phyloP scores from a whole-genome alignment of 2,329 filamentous ascomycete genomes.

The Neonectria magnoliae region DNA sequence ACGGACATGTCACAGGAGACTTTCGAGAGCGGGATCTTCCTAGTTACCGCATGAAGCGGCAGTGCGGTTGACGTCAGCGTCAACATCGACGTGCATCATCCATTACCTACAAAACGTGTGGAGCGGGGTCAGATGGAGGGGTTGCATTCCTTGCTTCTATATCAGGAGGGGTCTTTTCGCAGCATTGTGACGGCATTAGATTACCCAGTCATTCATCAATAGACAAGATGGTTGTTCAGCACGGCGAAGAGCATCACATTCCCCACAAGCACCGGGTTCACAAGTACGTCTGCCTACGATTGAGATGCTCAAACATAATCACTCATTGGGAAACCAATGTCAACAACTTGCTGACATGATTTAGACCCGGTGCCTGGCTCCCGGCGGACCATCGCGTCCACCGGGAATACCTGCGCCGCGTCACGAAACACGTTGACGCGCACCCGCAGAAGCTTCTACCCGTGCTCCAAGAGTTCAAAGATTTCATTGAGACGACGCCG shows the following conservation, averaged over 20 bases:
- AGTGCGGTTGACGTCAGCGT: neutral
- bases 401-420: slow-evolving; percentile 68
- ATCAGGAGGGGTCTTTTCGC: neutral
- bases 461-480: slow-evolving; percentile 71
- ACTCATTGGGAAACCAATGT: neutral
- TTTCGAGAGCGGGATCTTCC: neutral
- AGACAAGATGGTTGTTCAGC: slow-evolving; percentile 60
- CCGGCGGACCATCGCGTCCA: slow-evolving; percentile 71
- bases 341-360: neutral
- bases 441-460: slow-evolving; percentile 64
- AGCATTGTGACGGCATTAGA: neutral
- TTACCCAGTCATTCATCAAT: neutral
- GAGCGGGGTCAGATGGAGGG: neutral
- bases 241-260: slow-evolving; percentile 62
- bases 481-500: slow-evolving; percentile 71
- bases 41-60: neutral
- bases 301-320: neutral
- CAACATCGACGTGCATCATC: neutral
- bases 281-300: slow-evolving; percentile 49
- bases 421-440: slow-evolving; percentile 65
- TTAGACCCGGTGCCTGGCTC: slow-evolving; percentile 69
- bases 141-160: neutral
- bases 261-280: slow-evolving; percentile 57
- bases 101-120: neutral
- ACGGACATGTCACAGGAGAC: neutral